These are phyloP conservation scores for Aspergillus asperescens DNA, from an alignment of 495 filamentous ascomycete species.

Conservation along the genomic window DNA sequence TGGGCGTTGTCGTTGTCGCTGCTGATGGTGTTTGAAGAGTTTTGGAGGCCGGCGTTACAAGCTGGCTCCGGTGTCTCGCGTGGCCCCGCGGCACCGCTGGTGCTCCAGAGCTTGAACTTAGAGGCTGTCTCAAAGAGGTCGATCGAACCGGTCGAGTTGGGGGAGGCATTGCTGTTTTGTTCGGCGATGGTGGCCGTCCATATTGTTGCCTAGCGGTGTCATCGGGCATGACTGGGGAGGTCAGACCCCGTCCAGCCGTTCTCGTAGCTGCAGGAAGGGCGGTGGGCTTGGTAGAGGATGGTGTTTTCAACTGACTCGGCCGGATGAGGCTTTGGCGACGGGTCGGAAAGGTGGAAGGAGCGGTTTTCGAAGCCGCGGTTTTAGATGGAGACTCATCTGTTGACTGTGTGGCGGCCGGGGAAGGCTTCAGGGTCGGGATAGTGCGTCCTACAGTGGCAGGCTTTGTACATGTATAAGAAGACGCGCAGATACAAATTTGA, in stretches of 20 bases:
- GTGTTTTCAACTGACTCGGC: slow-evolving; percentile 23
- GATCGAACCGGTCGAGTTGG: slow-evolving; percentile 35
- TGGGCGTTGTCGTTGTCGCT: slow-evolving; percentile 21
- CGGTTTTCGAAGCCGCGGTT: neutral
- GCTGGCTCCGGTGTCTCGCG: slow-evolving; percentile 37
- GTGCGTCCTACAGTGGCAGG: slow-evolving; percentile 27
- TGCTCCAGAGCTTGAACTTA: slow-evolving; percentile 12
- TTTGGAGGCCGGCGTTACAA: slow-evolving; percentile 19
- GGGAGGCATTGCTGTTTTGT: slow-evolving; percentile 37
- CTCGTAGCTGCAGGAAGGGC: slow-evolving; percentile 17
- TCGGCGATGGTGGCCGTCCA: slow-evolving; percentile 28
- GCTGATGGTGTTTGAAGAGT: slow-evolving; percentile 11
- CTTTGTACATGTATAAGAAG: slow-evolving; percentile 21
- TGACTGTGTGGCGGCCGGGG: slow-evolving; percentile 5
- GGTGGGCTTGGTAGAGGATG: slow-evolving; percentile 14
- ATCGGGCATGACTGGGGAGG: slow-evolving; percentile 31
- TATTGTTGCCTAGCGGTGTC: slow-evolving; percentile 8
- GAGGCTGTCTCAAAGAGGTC: slow-evolving; percentile 39
- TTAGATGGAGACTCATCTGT: neutral
- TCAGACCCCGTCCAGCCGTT: slow-evolving; percentile 19
- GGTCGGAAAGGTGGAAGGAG: slow-evolving; percentile 1
- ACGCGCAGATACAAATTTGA: slow-evolving; percentile 2
- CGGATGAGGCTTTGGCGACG: slow-evolving; percentile 37
- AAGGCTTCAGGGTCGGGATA: slow-evolving; percentile 16
- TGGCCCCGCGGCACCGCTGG: slow-evolving; percentile 25